These are phyloP conservation scores for Vanrija humicola DNA, from an alignment of 1,284 basidiomycete species.

Conservation along the genomic window DNA sequence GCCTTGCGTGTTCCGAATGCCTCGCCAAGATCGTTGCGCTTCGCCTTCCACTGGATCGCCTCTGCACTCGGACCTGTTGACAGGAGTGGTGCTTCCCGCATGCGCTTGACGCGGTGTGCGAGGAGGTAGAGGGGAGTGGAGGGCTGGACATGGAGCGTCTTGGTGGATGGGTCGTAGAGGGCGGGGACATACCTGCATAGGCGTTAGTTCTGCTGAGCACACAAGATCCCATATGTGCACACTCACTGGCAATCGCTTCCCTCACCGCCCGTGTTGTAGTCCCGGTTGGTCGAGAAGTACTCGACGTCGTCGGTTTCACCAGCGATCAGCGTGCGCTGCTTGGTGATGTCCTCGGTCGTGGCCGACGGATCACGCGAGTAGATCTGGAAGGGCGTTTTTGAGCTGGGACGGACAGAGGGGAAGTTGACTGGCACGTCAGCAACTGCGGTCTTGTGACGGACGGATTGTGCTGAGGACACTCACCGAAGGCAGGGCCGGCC, in stretches of 20 bases:
- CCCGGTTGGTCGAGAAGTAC: slow-evolving; percentile 55
- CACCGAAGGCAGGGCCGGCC: slow-evolving; percentile 70
- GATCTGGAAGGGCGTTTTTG: slow-evolving; percentile 62
- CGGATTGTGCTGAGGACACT: slow-evolving; percentile 28
- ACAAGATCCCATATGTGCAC: slow-evolving; percentile 48
- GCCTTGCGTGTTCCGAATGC: slow-evolving; percentile 92
- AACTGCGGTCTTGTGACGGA: not conserved
- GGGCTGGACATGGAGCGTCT: slow-evolving; percentile 60
- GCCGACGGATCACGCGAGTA: slow-evolving; percentile 54
- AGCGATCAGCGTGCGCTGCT: slow-evolving; percentile 58
- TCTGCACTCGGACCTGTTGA: not conserved
- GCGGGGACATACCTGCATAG: slow-evolving; percentile 48
- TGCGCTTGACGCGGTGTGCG: slow-evolving; percentile 71
- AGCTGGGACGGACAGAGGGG: slow-evolving; percentile 62
- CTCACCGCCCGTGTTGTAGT: slow-evolving; percentile 50
- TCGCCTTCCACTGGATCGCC: slow-evolving; percentile 57
- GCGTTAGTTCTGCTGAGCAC: too few species aligned
- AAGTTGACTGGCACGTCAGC: slow-evolving; percentile 59
- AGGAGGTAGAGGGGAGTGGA: slow-evolving; percentile 70
- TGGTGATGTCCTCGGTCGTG: slow-evolving; percentile 49
- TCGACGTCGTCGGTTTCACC: slow-evolving; percentile 68
- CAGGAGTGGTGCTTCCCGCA: slow-evolving; percentile 52
- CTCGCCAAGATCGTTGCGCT: slow-evolving; percentile 75
- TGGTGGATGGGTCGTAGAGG: slow-evolving; percentile 63
- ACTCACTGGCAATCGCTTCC: slow-evolving; percentile 50